Conservation (phyloP, 1,284 basidiomycete genomes). For the Fomes fomentarius region DNA sequence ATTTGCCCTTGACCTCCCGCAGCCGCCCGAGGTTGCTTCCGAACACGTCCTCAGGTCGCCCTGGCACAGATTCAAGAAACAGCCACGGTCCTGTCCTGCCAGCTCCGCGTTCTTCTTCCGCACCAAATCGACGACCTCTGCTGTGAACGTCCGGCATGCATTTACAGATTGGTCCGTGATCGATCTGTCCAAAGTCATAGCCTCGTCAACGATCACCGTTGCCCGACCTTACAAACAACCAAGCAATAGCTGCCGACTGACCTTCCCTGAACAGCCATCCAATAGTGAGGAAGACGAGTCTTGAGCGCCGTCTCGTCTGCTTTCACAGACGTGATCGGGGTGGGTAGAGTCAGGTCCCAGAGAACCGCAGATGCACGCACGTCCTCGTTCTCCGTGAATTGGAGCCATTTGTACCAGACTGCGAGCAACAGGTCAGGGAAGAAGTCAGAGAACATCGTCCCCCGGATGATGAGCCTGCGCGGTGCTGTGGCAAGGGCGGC, state of each 20-base stretch:
- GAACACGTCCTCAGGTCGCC: slow-evolving; percentile 33
- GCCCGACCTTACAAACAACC: not conserved
- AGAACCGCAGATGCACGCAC: slow-evolving; percentile 22
- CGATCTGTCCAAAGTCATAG: slow-evolving; percentile 12
- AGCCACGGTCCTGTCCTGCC: slow-evolving; percentile 21
- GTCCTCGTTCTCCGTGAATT: slow-evolving; percentile 28
- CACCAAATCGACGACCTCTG: slow-evolving; percentile 16
- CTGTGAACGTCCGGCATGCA: slow-evolving; percentile 11
- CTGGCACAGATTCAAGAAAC: slow-evolving; percentile 24
- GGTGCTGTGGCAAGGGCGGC: slow-evolving; percentile 20
- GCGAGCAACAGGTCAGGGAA: slow-evolving; percentile 21
- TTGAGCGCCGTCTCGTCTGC: slow-evolving; percentile 22
- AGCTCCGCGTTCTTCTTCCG: slow-evolving; percentile 26
- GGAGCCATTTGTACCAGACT: slow-evolving; percentile 27
- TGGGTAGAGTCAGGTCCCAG: slow-evolving; percentile 26
- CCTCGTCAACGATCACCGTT: no score
- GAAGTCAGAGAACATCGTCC: slow-evolving; percentile 25
- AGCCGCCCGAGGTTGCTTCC: slow-evolving; percentile 35
- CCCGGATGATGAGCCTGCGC: slow-evolving; percentile 26
- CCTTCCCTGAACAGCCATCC: slow-evolving; percentile 28
- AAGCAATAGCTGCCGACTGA: not conserved
- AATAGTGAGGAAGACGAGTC: slow-evolving; percentile 26
- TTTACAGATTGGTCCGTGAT: slow-evolving; percentile 17
- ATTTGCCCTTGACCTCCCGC: slow-evolving; percentile 36
- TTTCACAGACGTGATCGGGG: slow-evolving; percentile 17